Conservation (phyloP, 805 yeast species). For the Lachancea lanzarotensis region DNA sequence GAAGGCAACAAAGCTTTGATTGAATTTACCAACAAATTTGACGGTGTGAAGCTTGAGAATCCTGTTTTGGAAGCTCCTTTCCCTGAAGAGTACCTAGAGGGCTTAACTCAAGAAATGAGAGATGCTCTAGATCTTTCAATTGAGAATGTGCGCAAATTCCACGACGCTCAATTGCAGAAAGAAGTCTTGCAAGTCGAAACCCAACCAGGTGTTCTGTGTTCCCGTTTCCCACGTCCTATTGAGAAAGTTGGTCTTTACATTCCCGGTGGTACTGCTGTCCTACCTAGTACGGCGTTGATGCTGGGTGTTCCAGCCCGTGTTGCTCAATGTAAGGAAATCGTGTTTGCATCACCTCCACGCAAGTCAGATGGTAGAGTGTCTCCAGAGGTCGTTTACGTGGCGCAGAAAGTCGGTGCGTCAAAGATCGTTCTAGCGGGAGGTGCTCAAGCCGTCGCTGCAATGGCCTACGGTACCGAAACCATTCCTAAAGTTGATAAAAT, state of each 20-base stretch:
- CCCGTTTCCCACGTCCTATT: slow-evolving; percentile 91
- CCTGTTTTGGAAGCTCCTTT: slow-evolving; percentile 88
- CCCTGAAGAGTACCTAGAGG: slow-evolving; percentile 65
- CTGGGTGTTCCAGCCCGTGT: slow-evolving; percentile 97
- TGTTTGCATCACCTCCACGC: slow-evolving; percentile 94
- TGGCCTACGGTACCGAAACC: slow-evolving; percentile 96
- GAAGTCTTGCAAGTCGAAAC: slow-evolving; percentile 82
- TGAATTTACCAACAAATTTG: slow-evolving; percentile 89
- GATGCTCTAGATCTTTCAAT: slow-evolving; percentile 85
- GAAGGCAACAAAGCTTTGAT: slow-evolving; percentile 83
- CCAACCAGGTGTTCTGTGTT: slow-evolving; percentile 86
- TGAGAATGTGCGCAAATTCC: slow-evolving; percentile 84
- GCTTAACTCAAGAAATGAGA: slow-evolving; percentile 66
- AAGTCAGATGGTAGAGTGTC: slow-evolving; percentile 79
- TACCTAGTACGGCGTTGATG: slow-evolving; percentile 97
- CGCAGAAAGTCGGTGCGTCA: slow-evolving; percentile 89
- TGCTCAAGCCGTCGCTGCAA: slow-evolving; percentile 97
- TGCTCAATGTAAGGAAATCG: slow-evolving; percentile 90
- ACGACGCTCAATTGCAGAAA: slow-evolving; percentile 79
- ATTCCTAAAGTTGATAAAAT: slow-evolving; percentile 94
- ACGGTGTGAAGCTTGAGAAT: slow-evolving; percentile 61
- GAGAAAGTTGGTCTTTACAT: slow-evolving; percentile 92
- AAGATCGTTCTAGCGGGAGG: slow-evolving; percentile 95
- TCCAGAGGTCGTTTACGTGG: slow-evolving; percentile 96
- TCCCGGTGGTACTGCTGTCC: slow-evolving; percentile 98